A percentile compares a stretch with the other conserved stretches of the same genome.
Conservation (phyloP, 495 filamentous ascomycete species). For the Xanthoparmelia taractica region DNA sequence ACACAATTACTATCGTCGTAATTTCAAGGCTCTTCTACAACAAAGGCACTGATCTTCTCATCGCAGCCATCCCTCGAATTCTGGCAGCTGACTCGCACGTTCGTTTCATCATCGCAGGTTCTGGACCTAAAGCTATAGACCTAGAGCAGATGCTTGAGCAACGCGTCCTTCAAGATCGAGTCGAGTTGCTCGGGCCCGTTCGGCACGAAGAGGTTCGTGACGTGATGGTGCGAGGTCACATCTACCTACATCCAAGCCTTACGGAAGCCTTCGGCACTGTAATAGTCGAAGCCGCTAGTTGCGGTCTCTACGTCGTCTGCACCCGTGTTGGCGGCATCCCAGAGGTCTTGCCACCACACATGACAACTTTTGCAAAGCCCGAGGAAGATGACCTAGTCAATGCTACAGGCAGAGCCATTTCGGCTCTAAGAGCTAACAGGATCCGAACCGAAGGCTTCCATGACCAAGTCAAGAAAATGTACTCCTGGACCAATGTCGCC, state of each 20-base stretch:
- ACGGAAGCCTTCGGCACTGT: conserved; percentile 98
- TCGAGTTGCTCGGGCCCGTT: conserved; percentile 83
- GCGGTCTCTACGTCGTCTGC: conserved; percentile 91
- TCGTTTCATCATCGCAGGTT: conserved; percentile 93
- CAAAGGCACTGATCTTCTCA: conserved; percentile 92
- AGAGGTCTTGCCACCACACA: conserved; percentile 85
- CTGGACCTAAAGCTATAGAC: conserved; percentile 93
- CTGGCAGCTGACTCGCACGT: conserved; percentile 82
- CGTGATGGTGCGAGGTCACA: conserved; percentile 96
- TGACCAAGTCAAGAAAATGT: conserved; percentile 95
- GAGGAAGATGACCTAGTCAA: conserved; percentile 85
- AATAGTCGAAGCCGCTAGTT: conserved; percentile 91
- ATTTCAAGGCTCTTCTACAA: conserved; percentile 98
- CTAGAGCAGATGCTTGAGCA: conserved; percentile 96
- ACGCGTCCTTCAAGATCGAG: conserved; percentile 87
- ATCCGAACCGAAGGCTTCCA: conserved; percentile 91
- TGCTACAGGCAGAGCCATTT: conserved; percentile 76
- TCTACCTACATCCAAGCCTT: conserved; percentile 89
- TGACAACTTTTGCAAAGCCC: conserved; percentile 89
- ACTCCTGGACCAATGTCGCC: conserved; percentile 94
- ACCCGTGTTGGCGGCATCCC: conserved; percentile 95
- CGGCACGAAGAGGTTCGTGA: conserved; percentile 94
- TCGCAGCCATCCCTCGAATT: conserved; percentile 89
- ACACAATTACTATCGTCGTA: conserved; percentile 91
- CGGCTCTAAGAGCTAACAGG: conserved; percentile 66